Base-by-base conservation (phyloP, 2,329 filamentous ascomycete species). In the Calonectria pseudoreteaudii region DNA sequence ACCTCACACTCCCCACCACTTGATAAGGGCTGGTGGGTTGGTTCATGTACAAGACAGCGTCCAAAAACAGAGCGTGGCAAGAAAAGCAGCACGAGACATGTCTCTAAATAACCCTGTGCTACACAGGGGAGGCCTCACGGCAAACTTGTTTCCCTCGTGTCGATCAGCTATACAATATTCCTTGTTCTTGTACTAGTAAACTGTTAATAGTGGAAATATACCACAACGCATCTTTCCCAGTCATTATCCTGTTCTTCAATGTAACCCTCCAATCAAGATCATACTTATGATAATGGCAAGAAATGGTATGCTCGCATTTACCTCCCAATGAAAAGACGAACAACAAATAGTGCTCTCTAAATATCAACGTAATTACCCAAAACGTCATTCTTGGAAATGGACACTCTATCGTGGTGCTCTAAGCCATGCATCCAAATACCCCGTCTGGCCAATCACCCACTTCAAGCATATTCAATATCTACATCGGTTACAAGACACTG, bases 71-170 rank as follows among this genome's bases (percentile, higher is more conserved):
- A 44, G 26, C 38, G 16, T 47, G 9, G 8, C 14, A n/a, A 47
- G 60, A 4, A 65, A 47, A 11, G 0, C 26, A 23, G 11, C 10
- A 30, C 28, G 14, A 49, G 28, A 49, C 18, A 38, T 65, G 30
- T 31, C 23, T 65, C 11, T n/a, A 34, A 47, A 31, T 16, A 8
- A 62, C 18, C 26, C 26, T 6, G 23, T 53, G 18, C 5, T 18
- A 34, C 53, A 44, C 64, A 71, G 31, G 64, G 64, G 64, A 47
- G 18, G 44, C 23, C 28, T 16, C 64, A 10, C 16, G 31, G 31
- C 31, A 67, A 71, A 67, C 69, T 47, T 62, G 69, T 58, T 71
- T 71, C 67, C 69, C 34, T 52, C 44, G n/a, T 71, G 69, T 31
- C 44, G 69, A 71, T 71, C 69, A 67, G 28, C 38, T 34, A n/a